Conservation (phyloP, 1,284 basidiomycete species). For the Melampsora allii-populina region DNA sequence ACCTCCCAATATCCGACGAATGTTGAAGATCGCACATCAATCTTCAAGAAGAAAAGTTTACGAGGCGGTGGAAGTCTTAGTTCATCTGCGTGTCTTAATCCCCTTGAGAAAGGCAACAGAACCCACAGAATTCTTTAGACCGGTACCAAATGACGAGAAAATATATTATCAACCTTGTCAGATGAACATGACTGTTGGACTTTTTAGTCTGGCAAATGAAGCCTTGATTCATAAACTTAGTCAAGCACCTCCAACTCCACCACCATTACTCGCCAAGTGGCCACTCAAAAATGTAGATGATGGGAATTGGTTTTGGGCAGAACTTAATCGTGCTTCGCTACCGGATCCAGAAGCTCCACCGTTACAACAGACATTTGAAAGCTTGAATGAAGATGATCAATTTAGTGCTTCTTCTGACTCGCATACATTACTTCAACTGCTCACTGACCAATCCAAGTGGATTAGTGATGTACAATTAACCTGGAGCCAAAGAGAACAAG, state of each 20-base stretch:
- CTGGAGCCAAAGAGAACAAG: slow-evolving; percentile 35
- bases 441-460: slow-evolving; percentile 40
- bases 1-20: slow-evolving; percentile 57
- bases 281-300: slow-evolving; percentile 23
- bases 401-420: neutral
- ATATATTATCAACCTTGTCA: slow-evolving; percentile 33
- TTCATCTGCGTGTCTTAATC: slow-evolving; percentile 59
- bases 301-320: slow-evolving; percentile 26
- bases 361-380: slow-evolving; percentile 16
- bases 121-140: slow-evolving; percentile 25
- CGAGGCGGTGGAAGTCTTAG: slow-evolving; percentile 62
- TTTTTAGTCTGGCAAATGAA: slow-evolving; percentile 33
- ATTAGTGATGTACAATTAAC: slow-evolving; percentile 31
- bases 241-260: slow-evolving; percentile 16
- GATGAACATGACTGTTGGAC: slow-evolving; percentile 11
- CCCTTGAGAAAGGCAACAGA: slow-evolving; percentile 56
- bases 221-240: slow-evolving; percentile 15
- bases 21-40: slow-evolving; percentile 61
- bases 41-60: slow-evolving; percentile 62
- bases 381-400: neutral
- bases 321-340: slow-evolving; percentile 38
- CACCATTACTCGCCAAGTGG: slow-evolving; percentile 29
- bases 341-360: slow-evolving; percentile 30
- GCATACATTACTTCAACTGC: slow-evolving; percentile 19
- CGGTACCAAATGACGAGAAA: slow-evolving; percentile 15